Evolutionary conservation across 2,329 filamentous ascomycete genomes (phyloP).

Genomic region (Aspergillus melleus): DNA sequence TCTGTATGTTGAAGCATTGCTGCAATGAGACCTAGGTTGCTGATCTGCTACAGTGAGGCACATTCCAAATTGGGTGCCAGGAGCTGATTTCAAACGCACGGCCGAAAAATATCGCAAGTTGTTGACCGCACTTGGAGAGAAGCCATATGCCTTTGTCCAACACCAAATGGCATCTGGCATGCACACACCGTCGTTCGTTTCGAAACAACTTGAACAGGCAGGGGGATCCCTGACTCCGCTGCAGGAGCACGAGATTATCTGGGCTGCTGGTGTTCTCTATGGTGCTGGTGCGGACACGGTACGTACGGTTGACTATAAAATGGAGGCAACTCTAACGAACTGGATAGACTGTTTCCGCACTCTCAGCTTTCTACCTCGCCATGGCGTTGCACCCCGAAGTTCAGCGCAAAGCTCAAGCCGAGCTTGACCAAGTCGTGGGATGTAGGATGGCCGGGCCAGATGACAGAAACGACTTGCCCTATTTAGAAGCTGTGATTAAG

Average conservation of each 20-base stretch:
- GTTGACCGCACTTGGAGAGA: constrained; percentile 31
- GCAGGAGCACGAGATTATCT: constrained; percentile 41
- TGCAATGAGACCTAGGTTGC: not conserved
- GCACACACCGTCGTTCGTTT: constrained; percentile 18
- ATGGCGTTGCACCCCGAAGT: constrained; percentile 10
- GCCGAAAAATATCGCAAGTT: constrained; percentile 22
- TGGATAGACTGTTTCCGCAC: not conserved
- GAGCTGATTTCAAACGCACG: not conserved
- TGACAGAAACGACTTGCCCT: constrained; percentile 22
- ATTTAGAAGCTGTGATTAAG: constrained; percentile 33
- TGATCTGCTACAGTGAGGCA: constrained; percentile 9
- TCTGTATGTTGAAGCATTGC: not conserved
- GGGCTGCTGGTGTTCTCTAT: constrained; percentile 45
- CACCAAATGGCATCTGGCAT: constrained; percentile 11
- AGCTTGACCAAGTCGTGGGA: constrained; percentile 12
- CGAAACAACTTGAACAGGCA: constrained; percentile 12
- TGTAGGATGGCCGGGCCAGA: not conserved
- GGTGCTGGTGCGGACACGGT: constrained; percentile 45
- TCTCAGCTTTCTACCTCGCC: constrained; percentile 4
- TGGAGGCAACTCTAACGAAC: not conserved
- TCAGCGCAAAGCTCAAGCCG: constrained; percentile 9
- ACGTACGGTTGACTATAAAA: not conserved
- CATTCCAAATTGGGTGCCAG: constrained; percentile 11
- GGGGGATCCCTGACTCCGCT: not conserved
- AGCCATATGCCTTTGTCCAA: constrained; percentile 38